Percentiles rank a stretch among this genome's conserved stretches.
Conservation (phyloP, 2,329 filamentous ascomycete genomes). For the Penicillium sp. region DNA sequence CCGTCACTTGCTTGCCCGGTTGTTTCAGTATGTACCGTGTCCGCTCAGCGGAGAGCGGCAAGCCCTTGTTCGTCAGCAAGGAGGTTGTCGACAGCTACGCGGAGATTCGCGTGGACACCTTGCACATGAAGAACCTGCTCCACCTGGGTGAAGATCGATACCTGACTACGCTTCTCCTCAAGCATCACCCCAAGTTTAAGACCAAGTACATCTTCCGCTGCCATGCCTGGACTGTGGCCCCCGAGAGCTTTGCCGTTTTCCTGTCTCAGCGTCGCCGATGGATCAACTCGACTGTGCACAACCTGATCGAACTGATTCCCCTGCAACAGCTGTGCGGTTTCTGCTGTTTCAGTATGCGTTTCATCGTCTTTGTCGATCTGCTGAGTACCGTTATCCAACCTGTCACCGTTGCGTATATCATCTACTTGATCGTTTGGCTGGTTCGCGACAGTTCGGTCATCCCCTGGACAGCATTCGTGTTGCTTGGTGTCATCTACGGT, state of each 20-base stretch:
- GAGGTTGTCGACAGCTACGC: slow-evolving; percentile 87
- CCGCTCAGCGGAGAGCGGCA: slow-evolving; percentile 88
- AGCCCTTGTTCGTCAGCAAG: slow-evolving; percentile 92
- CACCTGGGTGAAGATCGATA: slow-evolving; percentile 98
- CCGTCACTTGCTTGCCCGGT: slow-evolving; percentile 94
- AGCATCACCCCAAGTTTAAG: slow-evolving; percentile 92
- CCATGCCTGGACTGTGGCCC: slow-evolving; percentile 95
- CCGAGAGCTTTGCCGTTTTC: slow-evolving; percentile 92
- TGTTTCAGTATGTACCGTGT: slow-evolving; percentile 99
- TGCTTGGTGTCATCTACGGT: slow-evolving; percentile 95
- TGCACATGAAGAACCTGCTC: slow-evolving; percentile 98
- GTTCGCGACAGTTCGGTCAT: slow-evolving; percentile 63
- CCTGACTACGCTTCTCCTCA: slow-evolving; percentile 89
- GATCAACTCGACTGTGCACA: slow-evolving; percentile 99
- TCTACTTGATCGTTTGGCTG: slow-evolving; percentile 81
- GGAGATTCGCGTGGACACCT: slow-evolving; percentile 92
- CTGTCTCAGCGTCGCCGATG: slow-evolving; percentile 97
- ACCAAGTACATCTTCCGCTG: slow-evolving; percentile 94
- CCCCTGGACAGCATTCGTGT: slow-evolving; percentile 82
- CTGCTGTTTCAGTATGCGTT: slow-evolving; percentile 99
- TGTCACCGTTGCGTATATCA: slow-evolving; percentile 85
- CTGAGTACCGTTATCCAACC: slow-evolving; percentile 90
- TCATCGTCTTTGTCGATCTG: slow-evolving; percentile 92
- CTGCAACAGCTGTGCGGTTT: slow-evolving; percentile 95
- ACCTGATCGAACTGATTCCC: slow-evolving; percentile 91